These are phyloP conservation scores for Mycena olivaceomarginata DNA, from an alignment of 768 basidiomycete species.

Conservation along the genomic window DNA sequence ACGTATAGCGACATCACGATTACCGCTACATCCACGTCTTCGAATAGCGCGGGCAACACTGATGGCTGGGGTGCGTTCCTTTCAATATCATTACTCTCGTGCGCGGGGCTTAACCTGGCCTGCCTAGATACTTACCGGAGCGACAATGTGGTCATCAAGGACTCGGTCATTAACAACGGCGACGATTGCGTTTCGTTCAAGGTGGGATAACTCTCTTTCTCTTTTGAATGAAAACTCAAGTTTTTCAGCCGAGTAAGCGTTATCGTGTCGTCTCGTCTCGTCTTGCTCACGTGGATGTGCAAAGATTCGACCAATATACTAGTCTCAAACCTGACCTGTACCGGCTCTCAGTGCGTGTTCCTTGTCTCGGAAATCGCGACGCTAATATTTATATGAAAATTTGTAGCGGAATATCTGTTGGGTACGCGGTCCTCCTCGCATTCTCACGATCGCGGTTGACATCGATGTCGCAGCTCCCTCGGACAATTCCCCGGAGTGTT, in stretches of 20 bases:
- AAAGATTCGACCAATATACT: slow-evolving; percentile 71
- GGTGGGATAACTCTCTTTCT: not conserved
- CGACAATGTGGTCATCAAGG: slow-evolving; percentile 66
- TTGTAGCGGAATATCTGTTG: slow-evolving; percentile 64
- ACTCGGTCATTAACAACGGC: slow-evolving; percentile 72
- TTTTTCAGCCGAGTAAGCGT: not conserved
- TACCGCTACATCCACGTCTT: too few species aligned
- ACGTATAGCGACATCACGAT: too few species aligned
- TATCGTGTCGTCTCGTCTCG: too few species aligned
- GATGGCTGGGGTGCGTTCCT: too few species aligned
- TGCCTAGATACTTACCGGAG: slow-evolving; percentile 56
- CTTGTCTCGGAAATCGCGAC: not conserved
- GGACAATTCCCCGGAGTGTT: slow-evolving; percentile 72
- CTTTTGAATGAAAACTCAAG: not conserved
- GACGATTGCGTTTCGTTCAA: slow-evolving; percentile 80
- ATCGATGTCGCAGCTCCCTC: slow-evolving; percentile 63
- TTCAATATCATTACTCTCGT: too few species aligned
- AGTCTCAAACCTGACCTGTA: slow-evolving; percentile 74
- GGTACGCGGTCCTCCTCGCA: not conserved
- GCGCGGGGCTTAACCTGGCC: too few species aligned
- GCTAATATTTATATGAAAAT: not conserved
- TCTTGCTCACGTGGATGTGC: too few species aligned
- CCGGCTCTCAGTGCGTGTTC: slow-evolving; percentile 68
- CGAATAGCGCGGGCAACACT: too few species aligned
- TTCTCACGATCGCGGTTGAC: too few species aligned